Evolutionary conservation across 176 grass and related monocot species (phyloP).

Genomic region (Calamus simplicifolius): DNA sequence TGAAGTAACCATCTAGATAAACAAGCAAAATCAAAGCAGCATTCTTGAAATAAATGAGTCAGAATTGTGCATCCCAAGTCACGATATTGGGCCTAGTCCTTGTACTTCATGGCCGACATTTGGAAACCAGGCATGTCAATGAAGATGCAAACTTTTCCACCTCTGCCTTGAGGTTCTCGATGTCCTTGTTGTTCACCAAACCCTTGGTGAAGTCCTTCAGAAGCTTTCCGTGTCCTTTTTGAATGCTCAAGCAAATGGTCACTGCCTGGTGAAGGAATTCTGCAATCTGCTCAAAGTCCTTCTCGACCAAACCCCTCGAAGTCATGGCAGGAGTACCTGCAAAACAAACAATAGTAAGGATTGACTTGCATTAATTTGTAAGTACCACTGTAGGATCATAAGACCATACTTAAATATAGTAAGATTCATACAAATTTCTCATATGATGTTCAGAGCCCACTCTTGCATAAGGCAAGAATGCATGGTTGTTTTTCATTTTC

Average conservation of each 20-base stretch:
- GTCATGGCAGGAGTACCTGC: no score
- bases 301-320: background rate
- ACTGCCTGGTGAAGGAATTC: constrained; percentile 8
- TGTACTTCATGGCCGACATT: background rate
- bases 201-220: constrained; percentile 12
- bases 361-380: no score
- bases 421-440: no score
- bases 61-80: background rate
- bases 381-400: no score
- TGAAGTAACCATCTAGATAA: no score
- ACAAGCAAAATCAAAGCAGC: no score
- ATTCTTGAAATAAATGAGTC: no score
- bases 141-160: constrained; percentile 1
- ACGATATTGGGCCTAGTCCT: background rate
- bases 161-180: background rate
- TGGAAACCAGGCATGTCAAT: background rate
- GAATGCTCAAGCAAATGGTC: background rate
- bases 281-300: constrained; percentile 7
- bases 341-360: no score
- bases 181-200: constrained; percentile 9
- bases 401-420: no score
- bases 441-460: no score
- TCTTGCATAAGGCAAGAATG: no score
- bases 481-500: no score
- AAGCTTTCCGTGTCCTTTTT: background rate